phyloP scores from a whole-genome alignment of 2,329 filamentous ascomycete genomes.

The Arachnomyces sp. region DNA sequence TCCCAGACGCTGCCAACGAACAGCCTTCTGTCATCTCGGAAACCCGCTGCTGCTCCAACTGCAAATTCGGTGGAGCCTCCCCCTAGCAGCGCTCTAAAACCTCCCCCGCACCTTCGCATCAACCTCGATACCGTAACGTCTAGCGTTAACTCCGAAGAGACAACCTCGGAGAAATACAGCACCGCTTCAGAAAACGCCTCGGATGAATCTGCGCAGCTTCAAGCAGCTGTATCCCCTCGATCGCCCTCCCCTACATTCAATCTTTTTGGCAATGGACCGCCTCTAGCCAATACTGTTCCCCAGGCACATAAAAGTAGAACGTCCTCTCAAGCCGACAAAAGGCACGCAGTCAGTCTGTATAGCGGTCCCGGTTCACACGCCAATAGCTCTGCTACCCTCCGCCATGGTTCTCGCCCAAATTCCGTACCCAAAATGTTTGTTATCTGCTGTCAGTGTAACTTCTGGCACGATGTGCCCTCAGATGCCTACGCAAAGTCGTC shows the following conservation, averaged over 20 bases:
- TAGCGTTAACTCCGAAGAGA: conserved; percentile 12
- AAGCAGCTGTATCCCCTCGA: neutral
- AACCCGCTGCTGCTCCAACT: too few species aligned
- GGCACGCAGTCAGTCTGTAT: neutral
- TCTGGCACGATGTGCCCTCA: conserved; percentile 36
- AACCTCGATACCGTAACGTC: conserved; percentile 11
- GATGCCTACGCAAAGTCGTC: conserved; percentile 30
- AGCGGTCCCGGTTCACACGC: neutral
- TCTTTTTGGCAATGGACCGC: neutral
- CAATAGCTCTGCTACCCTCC: neutral
- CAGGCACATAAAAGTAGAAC: too few species aligned
- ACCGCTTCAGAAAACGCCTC: conserved; percentile 23
- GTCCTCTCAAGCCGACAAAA: neutral
- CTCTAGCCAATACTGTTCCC: too few species aligned
- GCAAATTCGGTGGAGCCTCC: too few species aligned
- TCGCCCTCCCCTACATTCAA: neutral
- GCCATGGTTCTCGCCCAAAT: conserved; percentile 3
- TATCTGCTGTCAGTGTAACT: conserved; percentile 36
- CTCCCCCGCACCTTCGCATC: neutral
- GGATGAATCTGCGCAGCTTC: neutral
- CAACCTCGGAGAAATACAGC: conserved; percentile 23
- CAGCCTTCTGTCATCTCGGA: too few species aligned
- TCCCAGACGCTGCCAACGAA: too few species aligned
- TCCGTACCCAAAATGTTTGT: conserved; percentile 32
- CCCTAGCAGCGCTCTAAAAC: too few species aligned